Conservation (phyloP, 2,329 filamentous ascomycete genomes). For the Colletotrichum chlorophyti region DNA sequence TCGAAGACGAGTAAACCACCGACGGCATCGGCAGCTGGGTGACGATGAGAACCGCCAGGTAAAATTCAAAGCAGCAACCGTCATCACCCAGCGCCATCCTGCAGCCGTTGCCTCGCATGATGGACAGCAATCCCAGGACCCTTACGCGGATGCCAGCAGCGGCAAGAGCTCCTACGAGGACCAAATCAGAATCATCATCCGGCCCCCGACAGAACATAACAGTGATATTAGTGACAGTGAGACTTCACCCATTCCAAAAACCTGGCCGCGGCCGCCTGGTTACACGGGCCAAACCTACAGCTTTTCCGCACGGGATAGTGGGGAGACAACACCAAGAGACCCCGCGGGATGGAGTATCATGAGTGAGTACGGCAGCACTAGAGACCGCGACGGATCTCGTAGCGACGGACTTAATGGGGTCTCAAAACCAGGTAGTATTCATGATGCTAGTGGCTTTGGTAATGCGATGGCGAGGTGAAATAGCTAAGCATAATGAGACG, state of each 20-base stretch:
- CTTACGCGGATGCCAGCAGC: conserved; percentile 1
- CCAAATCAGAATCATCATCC: conserved; percentile 41
- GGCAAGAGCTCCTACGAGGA: conserved; percentile 30
- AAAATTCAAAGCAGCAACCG: conserved; percentile 16
- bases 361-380: conserved; percentile 34
- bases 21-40: conserved; percentile 19
- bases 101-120: not conserved
- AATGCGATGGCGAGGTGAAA: no score
- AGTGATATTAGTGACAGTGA: conserved; percentile 20
- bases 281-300: conserved; percentile 34
- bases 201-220: conserved; percentile 33
- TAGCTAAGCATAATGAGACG: no score
- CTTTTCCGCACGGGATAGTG: conserved; percentile 35
- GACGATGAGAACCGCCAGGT: conserved; percentile 23
- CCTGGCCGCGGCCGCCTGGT: conserved; percentile 39
- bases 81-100: not conserved
- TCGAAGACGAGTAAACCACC: conserved; percentile 27
- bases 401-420: not conserved
- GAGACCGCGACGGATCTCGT: not conserved
- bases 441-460: no score
- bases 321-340: conserved; percentile 31
- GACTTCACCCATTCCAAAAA: conserved; percentile 13
- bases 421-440: no score
- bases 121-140: conserved; percentile 3
- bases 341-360: conserved; percentile 36